A percentile compares a stretch with the other conserved stretches of the same genome.
Conservation (phyloP, 345 rosid genomes). For the Dipteronia dyeriana region DNA sequence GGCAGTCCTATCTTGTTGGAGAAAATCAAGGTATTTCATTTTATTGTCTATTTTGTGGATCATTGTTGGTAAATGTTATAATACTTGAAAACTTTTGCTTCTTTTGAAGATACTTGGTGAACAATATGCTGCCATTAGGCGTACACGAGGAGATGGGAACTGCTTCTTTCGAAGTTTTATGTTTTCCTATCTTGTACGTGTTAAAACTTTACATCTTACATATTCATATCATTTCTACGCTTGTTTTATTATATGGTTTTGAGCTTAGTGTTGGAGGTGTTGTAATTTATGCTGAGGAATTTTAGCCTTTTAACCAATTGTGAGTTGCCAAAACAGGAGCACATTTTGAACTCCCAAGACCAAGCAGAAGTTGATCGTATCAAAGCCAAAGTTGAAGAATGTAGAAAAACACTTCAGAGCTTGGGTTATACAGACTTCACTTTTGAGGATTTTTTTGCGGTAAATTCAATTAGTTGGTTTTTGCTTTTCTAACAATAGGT, state of each 20-base stretch:
- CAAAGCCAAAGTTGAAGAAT: conserved; percentile 82
- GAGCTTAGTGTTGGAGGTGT: conserved; percentile 13
- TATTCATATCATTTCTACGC: neutral
- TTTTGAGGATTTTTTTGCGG: conserved; percentile 96
- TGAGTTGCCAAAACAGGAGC: conserved; percentile 57
- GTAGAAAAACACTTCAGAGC: conserved; percentile 84
- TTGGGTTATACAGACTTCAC: conserved; percentile 94
- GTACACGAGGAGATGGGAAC: conserved; percentile 98
- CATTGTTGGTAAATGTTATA: conserved; percentile 1
- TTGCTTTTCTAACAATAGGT: neutral
- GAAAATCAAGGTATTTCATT: conserved; percentile 74
- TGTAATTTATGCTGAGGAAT: conserved; percentile 12
- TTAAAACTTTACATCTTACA: neutral
- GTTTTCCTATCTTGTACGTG: conserved; percentile 92
- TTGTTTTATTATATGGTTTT: neutral
- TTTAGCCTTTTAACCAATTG: conserved; percentile 13
- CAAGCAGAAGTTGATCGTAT: conserved; percentile 78
- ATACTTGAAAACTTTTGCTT: neutral
- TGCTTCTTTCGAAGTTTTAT: conserved; percentile 97
- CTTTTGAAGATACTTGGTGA: conserved; percentile 61
- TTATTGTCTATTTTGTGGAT: neutral
- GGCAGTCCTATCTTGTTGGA: conserved; percentile 88
- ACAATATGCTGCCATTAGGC: conserved; percentile 73
- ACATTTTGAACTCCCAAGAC: conserved; percentile 82
- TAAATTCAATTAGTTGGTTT: conserved; percentile 28